phyloP scores from a whole-genome alignment of 371 early-diverging fungal species.

The Apophysomyces sp. region DNA sequence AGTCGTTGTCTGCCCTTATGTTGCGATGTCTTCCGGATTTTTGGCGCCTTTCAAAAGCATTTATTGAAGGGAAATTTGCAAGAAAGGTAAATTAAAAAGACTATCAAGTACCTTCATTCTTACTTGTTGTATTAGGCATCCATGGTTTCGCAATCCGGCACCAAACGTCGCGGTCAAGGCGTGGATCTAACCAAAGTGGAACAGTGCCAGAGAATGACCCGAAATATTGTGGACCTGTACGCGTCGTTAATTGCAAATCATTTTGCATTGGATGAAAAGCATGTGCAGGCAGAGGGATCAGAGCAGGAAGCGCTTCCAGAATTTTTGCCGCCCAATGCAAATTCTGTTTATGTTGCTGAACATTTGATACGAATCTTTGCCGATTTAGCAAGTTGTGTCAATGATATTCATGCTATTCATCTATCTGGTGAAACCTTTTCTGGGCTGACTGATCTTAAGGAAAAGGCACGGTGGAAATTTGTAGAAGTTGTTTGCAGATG shows the following conservation, averaged over 20 bases:
- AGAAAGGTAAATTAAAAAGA: conserved; percentile 31
- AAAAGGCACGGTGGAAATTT: conserved; percentile 55
- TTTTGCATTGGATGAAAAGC: conserved; percentile 44
- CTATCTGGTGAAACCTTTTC: conserved; percentile 57
- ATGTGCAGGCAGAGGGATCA: conserved; percentile 23
- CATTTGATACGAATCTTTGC: conserved; percentile 56
- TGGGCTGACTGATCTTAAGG: conserved; percentile 53
- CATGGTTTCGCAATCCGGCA: conserved; percentile 11
- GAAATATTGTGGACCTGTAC: conserved; percentile 68
- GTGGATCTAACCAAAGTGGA: conserved; percentile 72
- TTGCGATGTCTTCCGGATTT: conserved; percentile 87
- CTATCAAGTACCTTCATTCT: neutral
- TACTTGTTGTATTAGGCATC: neutral
- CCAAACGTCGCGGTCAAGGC: conserved; percentile 39
- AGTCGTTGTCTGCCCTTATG: conserved; percentile 73
- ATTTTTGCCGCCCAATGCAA: conserved; percentile 49
- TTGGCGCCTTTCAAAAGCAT: conserved; percentile 85
- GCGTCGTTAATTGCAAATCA: conserved; percentile 55
- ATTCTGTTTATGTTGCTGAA: conserved; percentile 57
- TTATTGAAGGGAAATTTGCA: conserved; percentile 81
- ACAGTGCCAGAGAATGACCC: conserved; percentile 79
- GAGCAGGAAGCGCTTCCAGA: conserved; percentile 29
- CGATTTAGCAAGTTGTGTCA: conserved; percentile 58
- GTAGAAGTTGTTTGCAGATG: conserved; percentile 52
- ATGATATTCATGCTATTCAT: conserved; percentile 56